These are phyloP conservation scores for Achlya hypogyna DNA, from an alignment of 352 stramenopile species.

Conservation along the genomic window DNA sequence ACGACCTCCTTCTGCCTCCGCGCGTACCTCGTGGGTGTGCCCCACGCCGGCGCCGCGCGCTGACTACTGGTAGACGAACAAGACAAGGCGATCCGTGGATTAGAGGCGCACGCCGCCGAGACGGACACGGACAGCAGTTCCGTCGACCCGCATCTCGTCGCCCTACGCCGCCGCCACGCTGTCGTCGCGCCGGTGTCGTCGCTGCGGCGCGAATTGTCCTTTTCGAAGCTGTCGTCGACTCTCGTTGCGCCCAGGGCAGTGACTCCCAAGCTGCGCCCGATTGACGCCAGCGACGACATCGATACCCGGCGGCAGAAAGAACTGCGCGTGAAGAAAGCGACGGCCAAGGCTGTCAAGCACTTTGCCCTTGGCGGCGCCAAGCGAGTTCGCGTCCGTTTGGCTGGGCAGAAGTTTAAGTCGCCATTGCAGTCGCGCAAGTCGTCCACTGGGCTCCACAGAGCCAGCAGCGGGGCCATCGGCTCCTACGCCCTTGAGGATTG, in stretches of 20 bases:
- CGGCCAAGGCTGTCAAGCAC: slow-evolving; percentile 4
- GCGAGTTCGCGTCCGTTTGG: background rate
- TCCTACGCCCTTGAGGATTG: background rate
- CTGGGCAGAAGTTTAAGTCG: background rate
- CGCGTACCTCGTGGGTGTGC: background rate
- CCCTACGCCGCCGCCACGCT: background rate
- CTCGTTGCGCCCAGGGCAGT: no score
- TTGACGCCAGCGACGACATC: background rate
- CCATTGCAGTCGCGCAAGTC: background rate
- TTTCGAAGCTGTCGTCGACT: no score
- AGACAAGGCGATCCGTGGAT: background rate
- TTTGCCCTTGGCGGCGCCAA: slow-evolving; percentile 2
- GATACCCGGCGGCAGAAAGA: slow-evolving; percentile 10
- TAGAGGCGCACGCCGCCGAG: background rate
- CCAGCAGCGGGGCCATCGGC: background rate
- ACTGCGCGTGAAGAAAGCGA: slow-evolving; percentile 19
- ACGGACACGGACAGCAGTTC: background rate
- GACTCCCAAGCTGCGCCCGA: background rate
- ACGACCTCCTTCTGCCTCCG: background rate
- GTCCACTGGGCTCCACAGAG: background rate
- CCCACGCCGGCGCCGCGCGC: background rate
- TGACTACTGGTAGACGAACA: background rate
- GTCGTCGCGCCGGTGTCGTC: background rate
- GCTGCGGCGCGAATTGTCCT: no score
- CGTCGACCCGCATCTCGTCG: background rate